A percentile compares a stretch with the other conserved stretches of the same genome.
phyloP scores from a whole-genome alignment of 2,329 filamentous ascomycete genomes.

The Aspergillus fructus region DNA sequence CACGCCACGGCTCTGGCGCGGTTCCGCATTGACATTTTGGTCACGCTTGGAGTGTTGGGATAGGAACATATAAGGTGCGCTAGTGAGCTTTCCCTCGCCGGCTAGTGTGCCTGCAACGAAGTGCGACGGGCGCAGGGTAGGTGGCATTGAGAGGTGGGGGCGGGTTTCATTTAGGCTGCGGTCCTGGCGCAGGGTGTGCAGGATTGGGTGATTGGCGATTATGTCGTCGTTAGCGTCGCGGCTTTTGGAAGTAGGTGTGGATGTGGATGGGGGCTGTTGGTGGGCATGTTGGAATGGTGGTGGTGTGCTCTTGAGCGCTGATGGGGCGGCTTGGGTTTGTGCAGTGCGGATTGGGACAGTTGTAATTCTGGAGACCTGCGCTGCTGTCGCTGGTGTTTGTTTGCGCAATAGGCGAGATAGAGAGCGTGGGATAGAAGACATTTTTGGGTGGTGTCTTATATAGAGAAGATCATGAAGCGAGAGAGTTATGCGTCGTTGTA shows the following conservation, averaged over 20 bases:
- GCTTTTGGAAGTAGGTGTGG: background rate
- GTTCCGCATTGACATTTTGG: background rate
- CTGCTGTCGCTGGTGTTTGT: constrained; percentile 1
- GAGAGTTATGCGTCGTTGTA: background rate
- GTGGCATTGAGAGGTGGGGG: constrained; percentile 80
- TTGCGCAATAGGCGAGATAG: constrained; percentile 9
- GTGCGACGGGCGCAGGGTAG: constrained; percentile 65
- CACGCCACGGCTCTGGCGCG: constrained; percentile 16
- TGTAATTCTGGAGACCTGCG: no score
- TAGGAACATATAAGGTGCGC: constrained; percentile 64
- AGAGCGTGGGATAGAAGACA: constrained; percentile 8
- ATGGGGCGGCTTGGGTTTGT: constrained; percentile 7
- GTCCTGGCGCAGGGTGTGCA: constrained; percentile 63
- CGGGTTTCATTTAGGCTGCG: constrained; percentile 69
- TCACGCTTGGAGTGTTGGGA: background rate
- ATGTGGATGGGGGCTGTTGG: background rate
- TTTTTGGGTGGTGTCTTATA: background rate
- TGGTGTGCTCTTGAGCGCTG: constrained; percentile 4
- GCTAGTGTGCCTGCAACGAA: constrained; percentile 76
- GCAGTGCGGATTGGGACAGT: background rate
- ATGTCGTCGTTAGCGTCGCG: background rate
- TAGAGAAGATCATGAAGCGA: background rate
- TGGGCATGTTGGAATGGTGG: constrained; percentile 10
- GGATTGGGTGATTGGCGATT: constrained; percentile 60
- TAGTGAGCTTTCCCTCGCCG: constrained; percentile 69